Evolutionary conservation across 2,329 filamentous ascomycete genomes (phyloP), one percentile per base, ranked within the genome.

Genomic region (Fusarium clavum): DNA sequence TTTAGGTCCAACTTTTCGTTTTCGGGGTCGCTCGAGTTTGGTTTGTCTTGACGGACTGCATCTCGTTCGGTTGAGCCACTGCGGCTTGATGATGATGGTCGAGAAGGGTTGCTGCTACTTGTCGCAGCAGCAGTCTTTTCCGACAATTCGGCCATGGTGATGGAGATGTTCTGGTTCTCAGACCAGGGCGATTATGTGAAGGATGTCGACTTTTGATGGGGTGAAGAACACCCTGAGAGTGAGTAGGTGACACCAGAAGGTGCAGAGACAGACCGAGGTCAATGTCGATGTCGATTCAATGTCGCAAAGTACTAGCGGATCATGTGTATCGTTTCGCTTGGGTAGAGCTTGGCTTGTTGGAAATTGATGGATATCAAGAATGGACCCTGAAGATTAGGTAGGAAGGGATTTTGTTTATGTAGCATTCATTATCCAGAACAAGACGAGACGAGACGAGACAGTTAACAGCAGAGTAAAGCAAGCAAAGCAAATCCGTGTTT

Each of bases 31-130:
- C 58, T 55, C 13, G 69, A 61, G 34, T 58, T 46, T 18, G 55
- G 53, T 43, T 71, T 67, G 56, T 70, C 61, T 45, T 57, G 32
- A 11, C 62, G 64, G 49, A 48, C 44, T 34, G 55, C 38, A 45
- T 77, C 71, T 30, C 64, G 66, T 13, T 77, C 74, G 10, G 74
- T 78, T 30, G 81, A 83, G 49, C 76, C 78, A 68, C 75, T 77
- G 51, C 77, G 78, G 56, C 77, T 82, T 4, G 81, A 82, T 7
- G 76, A 72, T 8, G 77, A 73, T n/a, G 73, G 76, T 29, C 76
- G 76, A 44, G 69, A 71, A 29, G 57, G 67, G 45, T 67, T 64
- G 43, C 57, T 70, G 11, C 68, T 67, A 12, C 67, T 67, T 44
- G 66, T 67, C 10, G 75, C 69, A 57, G 67, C 67, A 43, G 66